phyloP scores from a whole-genome alignment of 2,329 filamentous ascomycete genomes.

The Alternaria arborescens region DNA sequence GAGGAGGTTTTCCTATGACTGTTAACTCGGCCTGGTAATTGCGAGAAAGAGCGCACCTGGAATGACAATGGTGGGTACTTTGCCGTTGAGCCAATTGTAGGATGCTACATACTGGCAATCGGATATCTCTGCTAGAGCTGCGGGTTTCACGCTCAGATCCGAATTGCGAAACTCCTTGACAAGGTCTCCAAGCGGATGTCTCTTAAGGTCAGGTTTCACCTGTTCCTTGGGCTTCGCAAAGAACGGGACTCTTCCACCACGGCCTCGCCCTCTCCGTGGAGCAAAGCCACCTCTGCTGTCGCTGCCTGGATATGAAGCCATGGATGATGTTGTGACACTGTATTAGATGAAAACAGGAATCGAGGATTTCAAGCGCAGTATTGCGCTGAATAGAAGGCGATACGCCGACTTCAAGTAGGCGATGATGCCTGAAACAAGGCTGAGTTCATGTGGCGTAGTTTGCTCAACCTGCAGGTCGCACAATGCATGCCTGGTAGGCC shows the following conservation, averaged over 20 bases:
- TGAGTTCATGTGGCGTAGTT: conserved; percentile 34
- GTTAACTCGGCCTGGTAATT: conserved; percentile 6
- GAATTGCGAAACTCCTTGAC: conserved; percentile 28
- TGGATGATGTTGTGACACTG: conserved; percentile 11
- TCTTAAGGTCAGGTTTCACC: conserved; percentile 33
- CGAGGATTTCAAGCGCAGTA: neutral
- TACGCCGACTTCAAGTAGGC: conserved; percentile 8
- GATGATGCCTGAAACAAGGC: conserved; percentile 36
- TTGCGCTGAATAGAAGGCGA: neutral
- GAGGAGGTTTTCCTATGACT: conserved; percentile 58
- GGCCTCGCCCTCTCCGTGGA: conserved; percentile 28
- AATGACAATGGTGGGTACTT: conserved; percentile 49
- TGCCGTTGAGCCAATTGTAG: conserved; percentile 60
- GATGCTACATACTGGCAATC: conserved; percentile 58
- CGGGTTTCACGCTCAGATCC: conserved; percentile 15
- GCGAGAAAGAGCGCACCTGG: conserved; percentile 32
- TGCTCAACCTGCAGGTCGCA: conserved; percentile 29
- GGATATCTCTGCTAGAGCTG: conserved; percentile 41
- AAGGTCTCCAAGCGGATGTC: conserved; percentile 43
- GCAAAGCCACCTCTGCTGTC: conserved; percentile 32
- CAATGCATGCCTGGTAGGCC: conserved; percentile 21
- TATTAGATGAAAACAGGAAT: neutral
- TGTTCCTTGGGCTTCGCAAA: conserved; percentile 20
- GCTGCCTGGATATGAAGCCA: conserved; percentile 10
- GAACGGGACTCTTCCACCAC: conserved; percentile 21